Conservation (phyloP, 495 filamentous ascomycete species). For the Hypoxylon cercidicola region DNA sequence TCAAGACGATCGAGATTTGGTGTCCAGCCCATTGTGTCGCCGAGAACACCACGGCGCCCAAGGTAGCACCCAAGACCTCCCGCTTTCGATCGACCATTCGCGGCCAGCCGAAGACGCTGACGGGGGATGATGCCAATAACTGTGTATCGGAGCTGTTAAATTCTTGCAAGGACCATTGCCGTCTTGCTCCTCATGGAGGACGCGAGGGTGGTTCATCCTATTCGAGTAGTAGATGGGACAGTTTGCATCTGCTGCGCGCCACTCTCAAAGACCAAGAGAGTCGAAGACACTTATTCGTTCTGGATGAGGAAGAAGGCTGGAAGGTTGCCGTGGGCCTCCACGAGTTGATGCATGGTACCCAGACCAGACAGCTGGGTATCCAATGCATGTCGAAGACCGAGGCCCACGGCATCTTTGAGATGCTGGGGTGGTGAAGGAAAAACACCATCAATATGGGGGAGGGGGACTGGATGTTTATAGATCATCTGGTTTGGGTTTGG, state of each 20-base stretch:
- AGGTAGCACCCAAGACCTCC: conserved; percentile 50
- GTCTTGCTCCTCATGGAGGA: conserved; percentile 50
- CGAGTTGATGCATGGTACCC: conserved; percentile 74
- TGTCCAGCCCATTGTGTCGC: conserved; percentile 66
- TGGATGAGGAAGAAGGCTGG: conserved; percentile 88
- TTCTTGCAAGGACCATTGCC: conserved; percentile 71
- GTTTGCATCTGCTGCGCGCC: conserved; percentile 83
- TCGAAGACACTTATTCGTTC: conserved; percentile 82
- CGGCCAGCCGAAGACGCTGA: conserved; percentile 58
- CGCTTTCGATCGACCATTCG: conserved; percentile 43
- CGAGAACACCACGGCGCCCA: conserved; percentile 46
- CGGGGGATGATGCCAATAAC: conserved; percentile 70
- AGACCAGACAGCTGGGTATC: conserved; percentile 74
- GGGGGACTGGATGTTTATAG: conserved; percentile 11
- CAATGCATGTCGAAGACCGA: conserved; percentile 68
- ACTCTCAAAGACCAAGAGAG: conserved; percentile 85
- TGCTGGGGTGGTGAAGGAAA: conserved; percentile 64
- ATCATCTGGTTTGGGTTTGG: conserved; percentile 12
- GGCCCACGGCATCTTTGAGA: conserved; percentile 67
- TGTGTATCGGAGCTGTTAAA: conserved; percentile 67
- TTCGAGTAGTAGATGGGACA: conserved; percentile 56
- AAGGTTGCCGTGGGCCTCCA: conserved; percentile 88
- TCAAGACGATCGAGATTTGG: conserved; percentile 92
- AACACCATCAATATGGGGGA: background rate
- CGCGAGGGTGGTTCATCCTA: conserved; percentile 49